Conservation (phyloP, 2,329 filamentous ascomycete genomes). For the Plectosphaerella plurivora region DNA sequence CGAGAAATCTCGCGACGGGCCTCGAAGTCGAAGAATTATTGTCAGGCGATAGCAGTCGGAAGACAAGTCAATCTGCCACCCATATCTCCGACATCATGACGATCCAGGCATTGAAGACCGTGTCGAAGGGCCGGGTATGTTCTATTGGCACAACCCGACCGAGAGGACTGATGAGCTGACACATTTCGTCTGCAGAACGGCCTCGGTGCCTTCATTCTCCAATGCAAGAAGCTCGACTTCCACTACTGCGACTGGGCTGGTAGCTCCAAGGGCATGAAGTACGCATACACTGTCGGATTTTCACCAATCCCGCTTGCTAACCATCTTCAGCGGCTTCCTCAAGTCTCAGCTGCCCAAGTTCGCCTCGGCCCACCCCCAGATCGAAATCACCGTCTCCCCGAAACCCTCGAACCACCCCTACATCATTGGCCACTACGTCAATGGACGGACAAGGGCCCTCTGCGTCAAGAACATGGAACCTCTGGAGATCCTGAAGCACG, state of each 20-base stretch:
- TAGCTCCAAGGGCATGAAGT: slow-evolving; percentile 95
- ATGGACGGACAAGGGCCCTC: slow-evolving; percentile 77
- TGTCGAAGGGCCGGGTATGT: slow-evolving; percentile 50
- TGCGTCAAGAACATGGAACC: slow-evolving; percentile 85
- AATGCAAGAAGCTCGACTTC: slow-evolving; percentile 93
- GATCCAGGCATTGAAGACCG: slow-evolving; percentile 46
- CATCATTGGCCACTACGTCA: slow-evolving; percentile 87
- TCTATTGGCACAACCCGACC: not conserved
- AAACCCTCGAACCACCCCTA: slow-evolving; percentile 87
- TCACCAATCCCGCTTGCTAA: slow-evolving; percentile 17
- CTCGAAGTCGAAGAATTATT: not conserved
- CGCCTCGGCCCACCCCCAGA: slow-evolving; percentile 74
- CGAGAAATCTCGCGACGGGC: slow-evolving; percentile 2
- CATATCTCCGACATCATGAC: slow-evolving; percentile 37
- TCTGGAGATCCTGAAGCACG: slow-evolving; percentile 77
- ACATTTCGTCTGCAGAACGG: slow-evolving; percentile 64
- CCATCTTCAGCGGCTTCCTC: slow-evolving; percentile 65
- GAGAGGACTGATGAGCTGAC: not conserved
- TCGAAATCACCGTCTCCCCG: slow-evolving; percentile 89
- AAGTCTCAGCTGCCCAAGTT: slow-evolving; percentile 72
- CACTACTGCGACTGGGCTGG: slow-evolving; percentile 97
- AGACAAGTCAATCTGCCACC: not conserved
- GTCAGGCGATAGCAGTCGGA: no score
- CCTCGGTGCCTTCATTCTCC: slow-evolving; percentile 91
- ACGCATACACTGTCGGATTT: slow-evolving; percentile 11